Evolutionary conservation across 2,329 filamentous ascomycete genomes (phyloP), one percentile per base, ranked within the genome.

Genomic region (Incumbomyces lentus): DNA sequence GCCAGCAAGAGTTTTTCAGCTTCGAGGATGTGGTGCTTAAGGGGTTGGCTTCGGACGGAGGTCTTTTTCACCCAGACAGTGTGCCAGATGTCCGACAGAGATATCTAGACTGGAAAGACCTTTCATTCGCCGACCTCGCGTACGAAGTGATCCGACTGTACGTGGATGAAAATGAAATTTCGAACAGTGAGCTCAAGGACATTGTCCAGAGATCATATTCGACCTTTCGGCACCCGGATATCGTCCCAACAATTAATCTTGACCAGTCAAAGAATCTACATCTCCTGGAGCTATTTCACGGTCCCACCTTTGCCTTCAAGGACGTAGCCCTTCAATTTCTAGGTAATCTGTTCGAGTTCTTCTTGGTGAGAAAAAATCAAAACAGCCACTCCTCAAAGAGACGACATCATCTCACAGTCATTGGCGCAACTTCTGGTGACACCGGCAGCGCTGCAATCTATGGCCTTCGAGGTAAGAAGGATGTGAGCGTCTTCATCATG

Each of bases 381-480:
- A 65, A 64, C 11, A 39, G 54, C 13, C 67, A 68, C 49, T 48
- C 53, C 26, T 66, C 63, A 16, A 68, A 67, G 68, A 78, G 83
- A 53, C 72, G 84, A 56, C 82, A 92, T 62, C 86, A 92, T 60
- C 70, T 95, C 55, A 89, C 86, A 0, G 86, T 94, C 2, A 80
- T 95, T 47, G 88, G 86, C 16, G 87, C 86, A 26, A 94, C 87
- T 13, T 87, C 82, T 59, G 87, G 87, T 53, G 86, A 74, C 63
- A 96, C 90, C 22, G 90, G 90, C 18, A 95, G 87, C 22, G 90
- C 90, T 10, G 92, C 92, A 55, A 96, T 98, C 58, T 95, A 96
- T 62, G 92, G 92, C 47, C 74, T 98, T 46, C 74, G 89, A 42
- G 88, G 89, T 46, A 96, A 96, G 79, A 89, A 94, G 68, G 92